Evolutionary conservation across 768 basidiomycete genomes (phyloP).

Genomic region (Amanita rubescens): DNA sequence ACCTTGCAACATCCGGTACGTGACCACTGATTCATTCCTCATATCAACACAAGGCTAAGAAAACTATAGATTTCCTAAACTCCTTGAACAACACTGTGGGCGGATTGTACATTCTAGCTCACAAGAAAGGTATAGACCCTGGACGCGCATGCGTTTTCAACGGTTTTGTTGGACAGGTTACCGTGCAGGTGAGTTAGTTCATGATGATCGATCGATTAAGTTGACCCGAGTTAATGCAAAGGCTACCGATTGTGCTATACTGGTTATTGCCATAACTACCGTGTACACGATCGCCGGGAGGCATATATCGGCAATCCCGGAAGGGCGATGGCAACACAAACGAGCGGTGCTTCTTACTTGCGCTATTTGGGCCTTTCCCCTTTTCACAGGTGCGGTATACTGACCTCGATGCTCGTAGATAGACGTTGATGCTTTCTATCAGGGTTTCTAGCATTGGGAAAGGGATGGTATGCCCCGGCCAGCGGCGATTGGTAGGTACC

Average conservation of each 20-base stretch:
- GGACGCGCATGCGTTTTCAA: constrained; percentile 7
- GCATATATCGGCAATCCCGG: no score
- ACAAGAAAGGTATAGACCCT: neutral
- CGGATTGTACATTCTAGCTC: constrained; percentile 7
- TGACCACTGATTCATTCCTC: neutral
- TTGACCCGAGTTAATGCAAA: neutral
- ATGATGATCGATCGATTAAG: no score
- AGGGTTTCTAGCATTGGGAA: constrained; percentile 11
- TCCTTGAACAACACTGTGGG: constrained; percentile 4
- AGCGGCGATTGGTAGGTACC: constrained; percentile 8
- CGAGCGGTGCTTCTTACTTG: neutral
- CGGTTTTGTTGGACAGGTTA: constrained; percentile 9
- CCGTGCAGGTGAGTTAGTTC: constrained; percentile 3
- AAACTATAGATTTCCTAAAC: constrained; percentile 6
- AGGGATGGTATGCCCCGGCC: constrained; percentile 10
- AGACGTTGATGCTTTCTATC: neutral
- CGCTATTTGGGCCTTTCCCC: neutral
- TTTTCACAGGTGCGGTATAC: constrained; percentile 5
- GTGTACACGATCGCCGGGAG: neutral
- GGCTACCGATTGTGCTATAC: constrained; percentile 9
- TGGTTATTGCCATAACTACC: constrained; percentile 5
- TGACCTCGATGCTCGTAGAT: neutral
- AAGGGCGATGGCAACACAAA: neutral
- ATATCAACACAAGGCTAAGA: neutral
- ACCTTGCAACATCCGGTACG: constrained; percentile 3